Percentiles rank a stretch among this genome's conserved stretches.
phyloP scores from a whole-genome alignment of 2,329 filamentous ascomycete genomes.

The Pestalotiopsis sp. region DNA sequence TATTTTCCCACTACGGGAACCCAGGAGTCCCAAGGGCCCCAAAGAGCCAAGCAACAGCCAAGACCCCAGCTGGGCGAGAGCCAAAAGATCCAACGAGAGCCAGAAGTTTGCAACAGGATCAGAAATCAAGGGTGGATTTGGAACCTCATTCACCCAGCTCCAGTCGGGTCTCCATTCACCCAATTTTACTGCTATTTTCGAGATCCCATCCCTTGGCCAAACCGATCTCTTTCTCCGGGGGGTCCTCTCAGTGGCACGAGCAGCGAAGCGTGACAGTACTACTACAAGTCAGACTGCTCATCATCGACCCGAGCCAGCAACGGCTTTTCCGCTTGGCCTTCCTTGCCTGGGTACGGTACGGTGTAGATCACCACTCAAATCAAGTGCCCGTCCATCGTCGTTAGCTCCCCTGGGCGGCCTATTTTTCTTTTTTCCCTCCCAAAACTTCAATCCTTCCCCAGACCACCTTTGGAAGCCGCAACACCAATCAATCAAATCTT shows the following conservation, averaged over 20 bases:
- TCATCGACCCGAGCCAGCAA: not conserved
- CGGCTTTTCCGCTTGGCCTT: not conserved
- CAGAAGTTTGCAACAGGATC: not conserved
- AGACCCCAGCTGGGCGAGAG: not conserved
- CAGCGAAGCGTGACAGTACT: not conserved
- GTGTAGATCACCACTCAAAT: not conserved
- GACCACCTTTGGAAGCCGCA: not conserved
- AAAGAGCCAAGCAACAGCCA: not conserved
- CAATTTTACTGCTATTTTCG: not conserved
- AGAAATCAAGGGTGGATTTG: not conserved
- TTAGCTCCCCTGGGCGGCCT: not conserved
- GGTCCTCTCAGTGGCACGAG: not conserved
- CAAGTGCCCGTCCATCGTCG: not conserved
- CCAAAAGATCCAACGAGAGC: not conserved
- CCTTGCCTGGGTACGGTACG: not conserved
- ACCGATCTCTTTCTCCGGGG: not conserved
- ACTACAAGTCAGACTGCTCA: not conserved
- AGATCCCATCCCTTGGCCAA: not conserved
- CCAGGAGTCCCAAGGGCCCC: not conserved
- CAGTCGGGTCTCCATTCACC: not conserved
- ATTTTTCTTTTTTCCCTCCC: not conserved
- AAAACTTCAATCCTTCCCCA: not conserved
- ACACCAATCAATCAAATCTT: not conserved
- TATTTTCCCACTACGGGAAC: not conserved
- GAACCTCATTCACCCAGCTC: not conserved